These are phyloP conservation scores for Fraxinus platypoda DNA, from an alignment of 305 asterid species.

Conservation along the genomic window DNA sequence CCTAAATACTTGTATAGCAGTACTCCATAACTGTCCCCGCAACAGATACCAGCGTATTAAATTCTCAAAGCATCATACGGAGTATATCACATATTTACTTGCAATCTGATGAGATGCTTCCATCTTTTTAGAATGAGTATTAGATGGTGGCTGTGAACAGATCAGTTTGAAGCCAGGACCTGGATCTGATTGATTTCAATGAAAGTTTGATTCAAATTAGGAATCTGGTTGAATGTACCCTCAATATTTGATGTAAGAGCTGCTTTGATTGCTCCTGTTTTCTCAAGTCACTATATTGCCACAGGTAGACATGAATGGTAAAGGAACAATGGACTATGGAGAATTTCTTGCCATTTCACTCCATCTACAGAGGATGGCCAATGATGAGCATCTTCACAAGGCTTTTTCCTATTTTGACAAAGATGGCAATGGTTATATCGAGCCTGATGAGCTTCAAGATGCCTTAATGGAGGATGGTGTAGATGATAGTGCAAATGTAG, in stretches of 20 bases:
- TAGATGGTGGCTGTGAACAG: not conserved
- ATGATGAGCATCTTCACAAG: slow-evolving; percentile 82
- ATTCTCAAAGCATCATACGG: not conserved
- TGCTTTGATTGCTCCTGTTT: not conserved
- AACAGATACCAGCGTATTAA: not conserved
- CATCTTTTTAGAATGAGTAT: not conserved
- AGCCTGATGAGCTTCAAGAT: slow-evolving; percentile 73
- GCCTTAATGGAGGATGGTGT: slow-evolving; percentile 81
- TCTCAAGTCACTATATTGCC: not conserved
- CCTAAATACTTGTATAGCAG: not conserved
- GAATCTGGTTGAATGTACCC: not conserved
- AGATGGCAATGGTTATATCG: slow-evolving; percentile 75
- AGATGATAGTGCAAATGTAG: slow-evolving; percentile 69
- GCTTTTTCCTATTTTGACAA: slow-evolving; percentile 88
- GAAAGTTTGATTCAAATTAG: not conserved
- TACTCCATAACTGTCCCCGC: not conserved
- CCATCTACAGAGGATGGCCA: slow-evolving; percentile 80
- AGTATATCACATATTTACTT: not conserved
- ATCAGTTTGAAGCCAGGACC: not conserved
- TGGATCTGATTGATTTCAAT: not conserved
- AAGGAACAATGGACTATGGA: slow-evolving; percentile 77
- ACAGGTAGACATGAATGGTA: slow-evolving; percentile 79
- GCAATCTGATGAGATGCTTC: not conserved
- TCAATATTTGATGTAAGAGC: not conserved
- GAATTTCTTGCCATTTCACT: slow-evolving; percentile 85